Evolutionary conservation across 345 rosid species (phyloP), one percentile per base, ranked within the genome.

Genomic region (Kernera saxatilis): DNA sequence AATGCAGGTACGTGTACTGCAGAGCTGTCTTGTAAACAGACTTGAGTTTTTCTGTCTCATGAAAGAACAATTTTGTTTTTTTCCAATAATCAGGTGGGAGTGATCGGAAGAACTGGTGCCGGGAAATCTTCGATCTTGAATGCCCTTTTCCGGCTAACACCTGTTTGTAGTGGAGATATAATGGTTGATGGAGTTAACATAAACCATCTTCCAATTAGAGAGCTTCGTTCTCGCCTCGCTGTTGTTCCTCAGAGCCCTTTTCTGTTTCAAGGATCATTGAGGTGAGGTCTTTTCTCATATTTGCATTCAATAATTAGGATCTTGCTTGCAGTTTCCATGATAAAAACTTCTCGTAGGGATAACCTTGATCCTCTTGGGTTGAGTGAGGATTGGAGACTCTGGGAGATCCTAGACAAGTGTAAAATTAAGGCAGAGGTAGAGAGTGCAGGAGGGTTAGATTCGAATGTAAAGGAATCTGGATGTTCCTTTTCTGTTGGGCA

Each of bases 191-290:
- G 88, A 39, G 57, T 85, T 26, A 75, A 86, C 77, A 87, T 93
- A 80, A 67, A 46, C 56, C 79, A 84, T 73, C 67, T 84, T 79
- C 87, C 91, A 5, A 76, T 87, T 64, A 82, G 92, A 87, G 91
- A 93, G 76, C 92, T 93, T 14, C 92, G 97, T 55, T 77, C 86
- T 69, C 80, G 70, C 71, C 76, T 93, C 13, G 81, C 91, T 64
- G 85, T 90, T 83, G 98, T 93, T 52, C 98, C 97, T 57, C 98
- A 93, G 61, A 90, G 84, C 73, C 96, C 98, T 30, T 93, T 88
- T 80, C 67, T 93, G 25, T 93, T 90, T 66, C 87, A 90, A 80
- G 98, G 94, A 64, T 87, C 96, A 61, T 64, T 88, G 67, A 87
- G 98, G 98, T 90, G 46, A 48, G 30, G 1, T 25, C 48, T 29